phyloP scores from a whole-genome alignment of 768 basidiomycete species.

The Neoboletus subvelutipes region DNA sequence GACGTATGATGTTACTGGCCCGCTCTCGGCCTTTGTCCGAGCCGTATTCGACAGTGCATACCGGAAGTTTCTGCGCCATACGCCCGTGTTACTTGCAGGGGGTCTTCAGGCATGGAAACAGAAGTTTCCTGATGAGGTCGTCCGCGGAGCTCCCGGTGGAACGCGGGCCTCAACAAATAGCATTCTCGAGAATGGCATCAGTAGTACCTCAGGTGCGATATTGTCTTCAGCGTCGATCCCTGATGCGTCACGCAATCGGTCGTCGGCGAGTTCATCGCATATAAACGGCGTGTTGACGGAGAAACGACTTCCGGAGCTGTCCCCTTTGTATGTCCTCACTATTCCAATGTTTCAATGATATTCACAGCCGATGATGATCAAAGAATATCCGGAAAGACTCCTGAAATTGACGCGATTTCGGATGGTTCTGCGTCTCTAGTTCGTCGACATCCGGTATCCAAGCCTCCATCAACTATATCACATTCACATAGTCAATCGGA shows the following conservation, averaged over 20 bases:
- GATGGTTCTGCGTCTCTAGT: conserved; percentile 17
- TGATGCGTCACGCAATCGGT: conserved; percentile 17
- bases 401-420: conserved; percentile 10
- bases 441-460: conserved; percentile 44
- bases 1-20: conserved; percentile 48
- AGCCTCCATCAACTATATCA: conserved; percentile 45
- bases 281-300: conserved; percentile 20
- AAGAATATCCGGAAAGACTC: conserved; percentile 18
- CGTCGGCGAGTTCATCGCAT: conserved; percentile 4
- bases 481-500: conserved; percentile 49
- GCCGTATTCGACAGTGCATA: conserved; percentile 76
- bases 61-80: conserved; percentile 64
- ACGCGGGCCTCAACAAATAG: conserved; percentile 16
- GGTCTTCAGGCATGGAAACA: conserved; percentile 81
- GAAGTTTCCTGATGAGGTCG: conserved; percentile 47
- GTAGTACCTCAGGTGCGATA: conserved; percentile 29
- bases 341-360: neutral
- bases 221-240: conserved; percentile 15
- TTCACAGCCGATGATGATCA: conserved; percentile 12
- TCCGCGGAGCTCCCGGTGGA: conserved; percentile 23
- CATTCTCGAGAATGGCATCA: conserved; percentile 26
- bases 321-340: conserved; percentile 20
- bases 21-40: conserved; percentile 58
- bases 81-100: conserved; percentile 82
- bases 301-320: conserved; percentile 19